Evolutionary conservation across 208 protist genomes (phyloP), one percentile per base, ranked within the genome.

Genomic region (Kentomonas sorsogonicus): DNA sequence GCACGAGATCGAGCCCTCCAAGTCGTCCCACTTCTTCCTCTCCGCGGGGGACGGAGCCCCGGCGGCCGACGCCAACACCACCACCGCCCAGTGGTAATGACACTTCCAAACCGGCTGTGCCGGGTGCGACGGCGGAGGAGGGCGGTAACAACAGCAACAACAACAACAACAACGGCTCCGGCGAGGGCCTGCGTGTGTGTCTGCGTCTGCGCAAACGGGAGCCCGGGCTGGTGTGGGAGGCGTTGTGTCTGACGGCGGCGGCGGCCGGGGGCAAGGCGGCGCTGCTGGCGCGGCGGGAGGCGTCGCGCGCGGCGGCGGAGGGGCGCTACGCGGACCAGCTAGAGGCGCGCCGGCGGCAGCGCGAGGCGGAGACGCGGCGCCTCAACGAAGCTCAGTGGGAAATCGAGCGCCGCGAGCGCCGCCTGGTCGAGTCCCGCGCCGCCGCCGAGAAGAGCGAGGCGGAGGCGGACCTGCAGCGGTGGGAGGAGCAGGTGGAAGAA

Each of bases 331-430:
- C 83, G 27, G 39, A 43, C 18, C 78, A 79, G 62, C 71, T 96
- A 22, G 66, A 85, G 26, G 61, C 75, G 22, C 77, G 91, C 16
- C 65, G 69, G 47, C 53, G 59, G 33, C 85, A 93, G 72, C 74
- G 73, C 15, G 88, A 91, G 51, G 62, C 66, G 18, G 91, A 93
- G 68, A 72, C 79, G 64, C 87, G 86, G 15, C 87, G 87, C 41
- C 83, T 94, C 79, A 85, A 77, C 51, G 77, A 83, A 57, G 84
- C 76, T 45, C 91, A 96, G 66, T 96, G 91, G 91, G 82, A 92
- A 18, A 74, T 96, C 25, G 91, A 96, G 54, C 83, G 76, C 59
- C 62, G 73, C 59, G 81, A 91, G 60, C 83, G 91, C 23, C 55
- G 66, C 15, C 60, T 79, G 18, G 92, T 96, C 53, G 90, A 96